Percentiles rank a stretch among this genome's conserved stretches.
Conservation (phyloP, 2,329 filamentous ascomycete species). For the Pyricularia grisea region DNA sequence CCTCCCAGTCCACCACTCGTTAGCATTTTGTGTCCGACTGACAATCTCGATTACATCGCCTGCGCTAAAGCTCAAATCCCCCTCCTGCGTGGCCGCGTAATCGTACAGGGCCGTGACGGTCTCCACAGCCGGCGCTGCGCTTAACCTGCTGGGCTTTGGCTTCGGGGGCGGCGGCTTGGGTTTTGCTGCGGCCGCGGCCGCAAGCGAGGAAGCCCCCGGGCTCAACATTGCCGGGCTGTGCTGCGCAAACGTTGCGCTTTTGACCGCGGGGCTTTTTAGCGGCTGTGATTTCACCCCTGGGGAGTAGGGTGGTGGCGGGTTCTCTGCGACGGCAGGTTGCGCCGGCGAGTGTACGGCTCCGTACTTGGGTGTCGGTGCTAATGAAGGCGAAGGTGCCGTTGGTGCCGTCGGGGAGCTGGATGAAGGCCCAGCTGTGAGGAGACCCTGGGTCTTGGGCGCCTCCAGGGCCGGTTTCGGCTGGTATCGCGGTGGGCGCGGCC, state of each 20-base stretch:
- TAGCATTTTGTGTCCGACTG: constrained; percentile 73
- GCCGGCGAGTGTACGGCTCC: constrained; percentile 6
- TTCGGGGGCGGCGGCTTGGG: constrained; percentile 65
- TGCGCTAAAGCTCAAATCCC: constrained; percentile 81
- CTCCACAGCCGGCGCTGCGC: constrained; percentile 55
- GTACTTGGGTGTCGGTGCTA: not conserved
- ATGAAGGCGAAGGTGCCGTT: constrained; percentile 2
- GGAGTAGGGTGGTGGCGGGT: constrained; percentile 66
- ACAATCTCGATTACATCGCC: constrained; percentile 89
- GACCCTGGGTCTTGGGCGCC: constrained; percentile 34
- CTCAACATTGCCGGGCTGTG: constrained; percentile 18
- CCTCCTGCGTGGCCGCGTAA: constrained; percentile 90
- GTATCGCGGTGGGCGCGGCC: constrained; percentile 50
- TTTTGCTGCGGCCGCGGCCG: constrained; percentile 41
- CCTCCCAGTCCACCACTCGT: constrained; percentile 95
- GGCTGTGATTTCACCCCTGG: constrained; percentile 26
- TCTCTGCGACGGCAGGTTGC: constrained; percentile 33
- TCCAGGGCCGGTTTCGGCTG: constrained; percentile 44
- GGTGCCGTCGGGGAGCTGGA: constrained; percentile 10
- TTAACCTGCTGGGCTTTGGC: constrained; percentile 71
- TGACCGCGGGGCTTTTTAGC: constrained; percentile 11
- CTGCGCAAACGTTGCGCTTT: constrained; percentile 6
- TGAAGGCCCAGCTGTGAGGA: constrained; percentile 41
- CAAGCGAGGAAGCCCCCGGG: constrained; percentile 22
- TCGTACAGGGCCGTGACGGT: constrained; percentile 89